Evolutionary conservation across 192 early-diverging fungal genomes (phyloP).

Genomic region (Pecoramyces ruminantium): DNA sequence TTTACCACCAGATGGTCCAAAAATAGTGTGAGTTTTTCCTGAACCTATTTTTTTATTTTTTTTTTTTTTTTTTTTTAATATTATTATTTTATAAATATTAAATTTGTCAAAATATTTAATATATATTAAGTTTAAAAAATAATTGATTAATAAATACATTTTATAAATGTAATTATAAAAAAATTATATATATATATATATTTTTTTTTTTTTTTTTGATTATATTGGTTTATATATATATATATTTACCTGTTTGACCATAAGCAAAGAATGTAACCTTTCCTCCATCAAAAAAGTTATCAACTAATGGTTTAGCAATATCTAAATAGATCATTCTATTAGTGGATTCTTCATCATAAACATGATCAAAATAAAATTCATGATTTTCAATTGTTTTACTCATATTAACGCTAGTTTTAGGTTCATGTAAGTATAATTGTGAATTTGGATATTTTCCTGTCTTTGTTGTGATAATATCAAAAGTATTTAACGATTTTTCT

Average conservation of each 20-base stretch:
- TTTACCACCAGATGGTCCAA: slow-evolving; percentile 8
- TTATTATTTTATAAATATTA: background rate
- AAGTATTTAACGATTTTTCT: slow-evolving; percentile 5
- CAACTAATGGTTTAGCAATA: slow-evolving; percentile 6
- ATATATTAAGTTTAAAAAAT: too few relatives aligned
- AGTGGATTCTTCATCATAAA: background rate
- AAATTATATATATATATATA: too few relatives aligned
- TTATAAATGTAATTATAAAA: too few relatives aligned
- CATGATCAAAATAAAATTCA: background rate
- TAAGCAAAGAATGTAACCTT: slow-evolving; percentile 19
- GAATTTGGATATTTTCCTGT: slow-evolving; percentile 13
- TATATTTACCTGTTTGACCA: slow-evolving; percentile 5
- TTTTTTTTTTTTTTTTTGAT: background rate
- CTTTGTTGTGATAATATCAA: slow-evolving; percentile 15
- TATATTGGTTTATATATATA: background rate
- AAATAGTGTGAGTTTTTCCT: slow-evolving; percentile 29
- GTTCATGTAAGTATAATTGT: slow-evolving; percentile 20
- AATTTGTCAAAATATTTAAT: too few relatives aligned
- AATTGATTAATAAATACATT: too few relatives aligned
- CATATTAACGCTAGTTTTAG: slow-evolving; percentile 6
- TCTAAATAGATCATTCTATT: slow-evolving; percentile 14
- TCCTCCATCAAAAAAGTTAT: slow-evolving; percentile 11
- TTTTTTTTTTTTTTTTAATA: background rate
- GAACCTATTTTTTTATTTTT: slow-evolving; percentile 8
- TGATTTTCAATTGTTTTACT: background rate